A percentile compares a stretch with the other conserved stretches of the same genome.
phyloP scores from a whole-genome alignment of 2,329 filamentous ascomycete species.

The Volutella citrinella region DNA sequence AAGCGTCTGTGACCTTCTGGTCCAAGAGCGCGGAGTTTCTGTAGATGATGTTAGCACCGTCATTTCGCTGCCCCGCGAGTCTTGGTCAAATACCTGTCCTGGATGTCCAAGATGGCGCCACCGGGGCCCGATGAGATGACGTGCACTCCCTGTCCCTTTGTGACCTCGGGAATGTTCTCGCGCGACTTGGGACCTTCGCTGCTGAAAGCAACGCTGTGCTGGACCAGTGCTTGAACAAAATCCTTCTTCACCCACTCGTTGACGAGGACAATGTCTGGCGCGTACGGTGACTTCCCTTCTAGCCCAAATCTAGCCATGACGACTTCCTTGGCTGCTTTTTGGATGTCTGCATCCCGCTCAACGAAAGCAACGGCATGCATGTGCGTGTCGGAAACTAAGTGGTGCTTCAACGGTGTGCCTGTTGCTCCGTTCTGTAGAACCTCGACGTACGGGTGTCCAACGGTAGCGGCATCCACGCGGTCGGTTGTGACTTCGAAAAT shows the following conservation, averaged over 20 bases:
- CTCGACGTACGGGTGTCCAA: constrained; percentile 7
- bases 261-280: constrained; percentile 16
- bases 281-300: constrained; percentile 16
- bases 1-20: constrained; percentile 9
- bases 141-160: constrained; percentile 11
- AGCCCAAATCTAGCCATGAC: constrained; percentile 14
- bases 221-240: constrained; percentile 11
- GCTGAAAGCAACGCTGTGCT: constrained; percentile 11
- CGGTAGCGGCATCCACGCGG: neutral
- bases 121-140: constrained; percentile 9
- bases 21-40: constrained; percentile 4
- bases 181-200: neutral
- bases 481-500: constrained; percentile 7
- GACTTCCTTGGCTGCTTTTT: constrained; percentile 13
- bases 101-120: constrained; percentile 10
- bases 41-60: neutral
- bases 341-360: constrained; percentile 17
- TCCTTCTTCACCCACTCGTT: constrained; percentile 23
- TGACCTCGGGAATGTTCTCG: constrained; percentile 5
- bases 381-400: constrained; percentile 9
- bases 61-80: fast-evolving
- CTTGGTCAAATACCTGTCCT: constrained; percentile 2
- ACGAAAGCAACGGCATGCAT: constrained; percentile 14
- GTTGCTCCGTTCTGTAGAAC: constrained; percentile 9
- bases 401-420: neutral